These are phyloP conservation scores for Mortierella claussenii DNA, from an alignment of 192 early-diverging fungal species.

Conservation along the genomic window DNA sequence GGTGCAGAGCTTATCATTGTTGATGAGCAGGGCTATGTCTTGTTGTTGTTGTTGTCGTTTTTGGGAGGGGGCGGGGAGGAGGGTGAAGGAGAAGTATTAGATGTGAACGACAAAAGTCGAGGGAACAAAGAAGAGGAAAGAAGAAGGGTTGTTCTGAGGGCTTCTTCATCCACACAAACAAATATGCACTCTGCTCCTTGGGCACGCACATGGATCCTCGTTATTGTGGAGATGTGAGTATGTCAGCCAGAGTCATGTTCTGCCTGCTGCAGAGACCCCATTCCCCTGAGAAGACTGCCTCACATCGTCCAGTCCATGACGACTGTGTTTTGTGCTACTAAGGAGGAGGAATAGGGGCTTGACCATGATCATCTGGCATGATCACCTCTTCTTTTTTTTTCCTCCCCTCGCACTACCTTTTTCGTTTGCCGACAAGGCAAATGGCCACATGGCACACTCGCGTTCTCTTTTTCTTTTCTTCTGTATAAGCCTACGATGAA, in stretches of 20 bases:
- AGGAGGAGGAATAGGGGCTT: conserved; percentile 11
- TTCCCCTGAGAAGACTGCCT: background rate
- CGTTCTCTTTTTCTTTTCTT: background rate
- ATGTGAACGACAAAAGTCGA: background rate
- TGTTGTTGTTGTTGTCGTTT: too few species aligned
- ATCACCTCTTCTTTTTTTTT: background rate
- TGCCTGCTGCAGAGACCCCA: background rate
- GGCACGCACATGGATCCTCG: too few species aligned
- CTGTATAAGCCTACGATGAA: background rate
- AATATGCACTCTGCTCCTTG: too few species aligned
- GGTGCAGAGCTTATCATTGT: conserved; percentile 40
- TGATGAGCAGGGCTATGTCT: background rate
- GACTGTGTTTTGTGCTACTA: too few species aligned
- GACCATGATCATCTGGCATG: conserved; percentile 10
- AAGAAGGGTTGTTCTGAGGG: background rate
- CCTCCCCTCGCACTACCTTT: background rate
- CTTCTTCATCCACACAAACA: too few species aligned
- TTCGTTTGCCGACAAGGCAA: background rate
- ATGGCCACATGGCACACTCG: background rate
- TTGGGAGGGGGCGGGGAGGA: too few species aligned
- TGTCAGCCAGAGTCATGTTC: too few species aligned
- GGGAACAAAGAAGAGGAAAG: conserved; percentile 3
- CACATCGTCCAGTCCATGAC: conserved; percentile 1
- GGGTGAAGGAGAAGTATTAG: too few species aligned
- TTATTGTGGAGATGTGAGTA: too few species aligned